Percentiles rank a stretch among this genome's conserved stretches.
These are phyloP conservation scores for Arabidopsis thaliana DNA, from an alignment of 345 rosid species.

Conservation along the genomic window DNA sequence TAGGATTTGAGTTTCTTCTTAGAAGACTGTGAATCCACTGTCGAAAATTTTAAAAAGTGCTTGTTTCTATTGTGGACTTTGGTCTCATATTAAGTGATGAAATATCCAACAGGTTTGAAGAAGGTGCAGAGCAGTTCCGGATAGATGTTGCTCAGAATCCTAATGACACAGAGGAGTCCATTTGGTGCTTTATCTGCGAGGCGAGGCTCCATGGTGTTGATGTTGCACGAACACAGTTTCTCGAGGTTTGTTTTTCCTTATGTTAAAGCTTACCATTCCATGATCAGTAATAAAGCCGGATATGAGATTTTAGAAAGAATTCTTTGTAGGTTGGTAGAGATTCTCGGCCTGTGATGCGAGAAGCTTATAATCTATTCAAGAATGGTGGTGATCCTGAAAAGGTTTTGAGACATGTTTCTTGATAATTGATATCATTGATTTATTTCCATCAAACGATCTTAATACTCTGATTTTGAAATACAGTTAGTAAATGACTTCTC, in stretches of 20 bases:
- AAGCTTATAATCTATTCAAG: slow-evolving; percentile 78
- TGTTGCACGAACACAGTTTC: slow-evolving; percentile 68
- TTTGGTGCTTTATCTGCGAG: slow-evolving; percentile 93
- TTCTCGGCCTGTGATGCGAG: slow-evolving; percentile 80
- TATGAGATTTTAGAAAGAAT: background rate
- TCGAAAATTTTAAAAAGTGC: slow-evolving; percentile 1
- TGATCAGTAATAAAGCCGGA: background rate
- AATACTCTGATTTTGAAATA: background rate
- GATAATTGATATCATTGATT: background rate
- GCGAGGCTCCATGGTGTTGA: slow-evolving; percentile 69
- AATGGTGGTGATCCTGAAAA: slow-evolving; percentile 88
- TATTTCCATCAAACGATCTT: background rate
- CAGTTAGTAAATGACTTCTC: slow-evolving; percentile 71
- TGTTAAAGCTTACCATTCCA: background rate
- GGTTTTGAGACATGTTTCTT: slow-evolving; percentile 49
- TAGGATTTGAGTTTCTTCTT: background rate
- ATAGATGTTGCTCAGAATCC: slow-evolving; percentile 93
- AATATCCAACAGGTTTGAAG: slow-evolving; percentile 66
- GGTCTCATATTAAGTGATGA: slow-evolving; percentile 2
- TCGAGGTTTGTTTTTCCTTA: slow-evolving; percentile 54
- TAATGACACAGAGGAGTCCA: slow-evolving; percentile 91
- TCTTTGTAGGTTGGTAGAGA: slow-evolving; percentile 84
- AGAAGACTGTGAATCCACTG: background rate
- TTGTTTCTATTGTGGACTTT: background rate
- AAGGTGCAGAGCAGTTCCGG: slow-evolving; percentile 89